Base-by-base conservation (phyloP, 805 yeast genomes). In the Metschnikowia henanensis region DNA sequence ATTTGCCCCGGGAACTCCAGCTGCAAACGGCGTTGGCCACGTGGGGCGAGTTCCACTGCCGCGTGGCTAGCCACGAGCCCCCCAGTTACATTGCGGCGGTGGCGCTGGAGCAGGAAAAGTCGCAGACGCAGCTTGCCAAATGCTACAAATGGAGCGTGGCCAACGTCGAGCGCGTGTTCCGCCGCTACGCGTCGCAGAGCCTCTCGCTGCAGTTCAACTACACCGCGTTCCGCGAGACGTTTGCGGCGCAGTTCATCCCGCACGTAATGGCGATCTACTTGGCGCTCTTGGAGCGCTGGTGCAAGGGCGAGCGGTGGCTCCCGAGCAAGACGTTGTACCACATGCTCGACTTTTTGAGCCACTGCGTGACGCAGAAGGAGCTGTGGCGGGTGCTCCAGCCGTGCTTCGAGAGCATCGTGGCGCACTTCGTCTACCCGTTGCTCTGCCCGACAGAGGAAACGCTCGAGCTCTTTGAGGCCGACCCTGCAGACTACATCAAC, bases 401-500 rank as follows among this genome's bases (percentile, higher is more conserved):
- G 1, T 84, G 84, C 60, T 72, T 81, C 39, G 80, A 80, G 32
- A 74, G 78, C 6, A 66, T 92, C 20, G 68, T 92, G 28, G 68
- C 81, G 10, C 89, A 84, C 53, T 80, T 92, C 43, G 74, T 92
- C 8, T 84, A 77, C 64, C 96, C 96, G 2, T 66, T 85, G 44
- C 64, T 92, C 45, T 79, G 90, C 51, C 86, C 94, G 1, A 73
- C 77, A 6, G 83, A 81, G 41, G 81, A 76, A 6, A 79, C 81
- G 16, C 68, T 88, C 43, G 95, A 87, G 52, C 64, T 79, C 4
- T 91, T 87, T 66, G 95, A 89, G 49, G 81, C 77, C 49, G 97
- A 91, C 55, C 97, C 97, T 3, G 84, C 80, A 43, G 97, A 90
- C 60, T 94, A 88, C 61, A 81, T 92, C 43, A 87, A 88, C 61